A percentile compares a stretch with the other conserved stretches of the same genome.
Conservation (phyloP, 345 rosid genomes). For the Atalantia buxifolia region DNA sequence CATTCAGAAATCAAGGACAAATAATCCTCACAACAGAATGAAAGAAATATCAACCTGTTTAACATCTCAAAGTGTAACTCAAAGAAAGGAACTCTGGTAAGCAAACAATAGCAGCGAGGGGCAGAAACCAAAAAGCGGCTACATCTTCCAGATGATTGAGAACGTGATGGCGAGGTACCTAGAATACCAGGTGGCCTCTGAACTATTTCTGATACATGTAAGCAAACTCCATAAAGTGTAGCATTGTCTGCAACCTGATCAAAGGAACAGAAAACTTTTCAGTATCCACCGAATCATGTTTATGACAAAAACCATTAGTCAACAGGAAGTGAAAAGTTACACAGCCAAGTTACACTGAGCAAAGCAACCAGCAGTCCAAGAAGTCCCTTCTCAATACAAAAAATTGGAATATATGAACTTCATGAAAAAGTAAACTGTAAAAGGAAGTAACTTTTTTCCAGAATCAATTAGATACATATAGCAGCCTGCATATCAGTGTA, state of each 20-base stretch:
- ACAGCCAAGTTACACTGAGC: background rate
- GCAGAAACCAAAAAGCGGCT: conserved; percentile 87
- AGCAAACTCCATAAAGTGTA: conserved; percentile 91
- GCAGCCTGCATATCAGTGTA: background rate
- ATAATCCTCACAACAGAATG: conserved; percentile 6
- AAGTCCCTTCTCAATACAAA: conserved; percentile 8
- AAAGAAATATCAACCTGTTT: conserved; percentile 62
- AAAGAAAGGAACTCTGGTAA: conserved; percentile 92
- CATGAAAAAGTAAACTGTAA: background rate
- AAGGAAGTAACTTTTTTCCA: background rate
- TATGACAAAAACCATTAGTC: conserved; percentile 6
- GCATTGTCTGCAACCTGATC: conserved; percentile 88
- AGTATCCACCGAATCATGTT: conserved; percentile 12
- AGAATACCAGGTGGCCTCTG: conserved; percentile 86
- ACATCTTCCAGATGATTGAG: conserved; percentile 49
- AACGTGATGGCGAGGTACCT: conserved; percentile 55
- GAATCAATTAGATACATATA: background rate
- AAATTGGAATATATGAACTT: background rate
- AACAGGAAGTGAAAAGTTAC: conserved; percentile 5
- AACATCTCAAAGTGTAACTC: conserved; percentile 95
- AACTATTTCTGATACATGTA: conserved; percentile 85
- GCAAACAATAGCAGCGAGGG: conserved; percentile 96
- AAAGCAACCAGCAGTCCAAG: background rate
- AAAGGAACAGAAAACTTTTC: conserved; percentile 22
- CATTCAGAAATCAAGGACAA: conserved; percentile 11